Percentiles rank a stretch among this genome's conserved stretches.
Conservation (phyloP, 2,329 filamentous ascomycete species). For the Chalaropsis ovoidea region DNA sequence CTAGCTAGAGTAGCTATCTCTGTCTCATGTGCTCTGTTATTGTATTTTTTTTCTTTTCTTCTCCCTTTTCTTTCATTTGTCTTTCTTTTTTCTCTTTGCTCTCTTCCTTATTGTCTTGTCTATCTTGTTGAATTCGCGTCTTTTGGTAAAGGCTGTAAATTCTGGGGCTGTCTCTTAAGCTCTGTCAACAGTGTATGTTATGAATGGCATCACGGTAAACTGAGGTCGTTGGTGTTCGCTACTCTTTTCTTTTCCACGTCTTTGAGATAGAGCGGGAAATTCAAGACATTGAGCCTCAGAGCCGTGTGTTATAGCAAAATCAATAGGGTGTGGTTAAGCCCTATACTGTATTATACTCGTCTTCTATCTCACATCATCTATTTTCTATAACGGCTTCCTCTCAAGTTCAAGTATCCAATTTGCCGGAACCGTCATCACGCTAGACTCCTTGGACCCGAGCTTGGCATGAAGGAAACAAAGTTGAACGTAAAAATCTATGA, state of each 20-base stretch:
- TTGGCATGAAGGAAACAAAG: background rate
- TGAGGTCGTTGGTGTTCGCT: background rate
- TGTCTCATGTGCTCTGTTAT: constrained; percentile 10
- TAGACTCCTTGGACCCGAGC: background rate
- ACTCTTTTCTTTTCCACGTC: background rate
- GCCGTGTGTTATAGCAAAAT: background rate
- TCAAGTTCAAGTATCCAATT: background rate
- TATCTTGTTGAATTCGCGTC: constrained; percentile 15
- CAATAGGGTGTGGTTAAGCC: constrained; percentile 6
- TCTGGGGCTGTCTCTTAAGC: background rate
- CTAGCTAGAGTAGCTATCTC: constrained; percentile 7
- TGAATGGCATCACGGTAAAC: background rate
- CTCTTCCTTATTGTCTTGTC: constrained; percentile 9
- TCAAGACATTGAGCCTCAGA: background rate
- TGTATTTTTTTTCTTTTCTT: constrained; percentile 6
- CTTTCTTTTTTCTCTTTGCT: background rate
- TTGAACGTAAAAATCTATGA: constrained; percentile 2
- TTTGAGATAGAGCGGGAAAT: background rate
- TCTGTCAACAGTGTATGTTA: background rate
- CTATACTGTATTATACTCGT: constrained; percentile 10
- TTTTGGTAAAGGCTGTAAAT: background rate
- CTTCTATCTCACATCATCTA: background rate
- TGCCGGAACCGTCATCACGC: background rate
- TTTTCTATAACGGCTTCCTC: background rate
- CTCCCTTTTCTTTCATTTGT: background rate